A percentile compares a stretch with the other conserved stretches of the same genome.
phyloP scores from a whole-genome alignment of 768 basidiomycete genomes.

The Agrocybe praecox region DNA sequence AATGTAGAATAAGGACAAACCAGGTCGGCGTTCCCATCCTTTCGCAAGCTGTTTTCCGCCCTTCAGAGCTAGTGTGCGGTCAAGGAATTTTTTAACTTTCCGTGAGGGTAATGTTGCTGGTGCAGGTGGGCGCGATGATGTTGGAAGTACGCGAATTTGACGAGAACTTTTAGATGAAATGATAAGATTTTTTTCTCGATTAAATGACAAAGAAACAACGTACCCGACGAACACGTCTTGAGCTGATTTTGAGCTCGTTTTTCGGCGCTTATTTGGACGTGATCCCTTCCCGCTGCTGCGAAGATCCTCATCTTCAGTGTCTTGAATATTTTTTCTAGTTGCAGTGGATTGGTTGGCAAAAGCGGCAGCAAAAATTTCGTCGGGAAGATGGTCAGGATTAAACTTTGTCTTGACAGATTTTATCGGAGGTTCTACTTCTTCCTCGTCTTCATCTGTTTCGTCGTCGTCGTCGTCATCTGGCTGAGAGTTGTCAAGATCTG shows the following conservation, averaged over 20 bases:
- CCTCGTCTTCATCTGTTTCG: slow-evolving; percentile 25
- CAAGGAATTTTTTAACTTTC: slow-evolving; percentile 53
- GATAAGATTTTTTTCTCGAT: neutral
- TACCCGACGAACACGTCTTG: slow-evolving; percentile 65
- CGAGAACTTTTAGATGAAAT: slow-evolving; percentile 51
- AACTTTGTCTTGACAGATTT: slow-evolving; percentile 16
- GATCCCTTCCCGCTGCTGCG: slow-evolving; percentile 30
- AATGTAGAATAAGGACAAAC: slow-evolving; percentile 33
- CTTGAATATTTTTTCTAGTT: slow-evolving; percentile 21
- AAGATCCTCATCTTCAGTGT: slow-evolving; percentile 9
- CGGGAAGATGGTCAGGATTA: slow-evolving; percentile 59
- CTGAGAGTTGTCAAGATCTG: slow-evolving; percentile 22
- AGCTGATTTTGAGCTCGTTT: slow-evolving; percentile 18
- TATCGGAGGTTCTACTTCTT: neutral
- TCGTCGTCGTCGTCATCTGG: slow-evolving; percentile 24
- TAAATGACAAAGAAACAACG: slow-evolving; percentile 12
- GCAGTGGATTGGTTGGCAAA: slow-evolving; percentile 36
- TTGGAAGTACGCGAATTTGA: slow-evolving; percentile 51
- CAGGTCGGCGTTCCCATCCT: slow-evolving; percentile 63
- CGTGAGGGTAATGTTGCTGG: slow-evolving; percentile 50
- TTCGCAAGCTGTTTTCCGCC: slow-evolving; percentile 37
- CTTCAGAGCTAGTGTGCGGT: slow-evolving; percentile 51
- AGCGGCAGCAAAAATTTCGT: slow-evolving; percentile 63
- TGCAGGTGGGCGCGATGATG: slow-evolving; percentile 24
- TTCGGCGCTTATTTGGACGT: neutral